Percentiles rank a stretch among this genome's conserved stretches.
Evolutionary conservation across 116 monocot genomes (phyloP).

Genomic region (Iris pallida): DNA sequence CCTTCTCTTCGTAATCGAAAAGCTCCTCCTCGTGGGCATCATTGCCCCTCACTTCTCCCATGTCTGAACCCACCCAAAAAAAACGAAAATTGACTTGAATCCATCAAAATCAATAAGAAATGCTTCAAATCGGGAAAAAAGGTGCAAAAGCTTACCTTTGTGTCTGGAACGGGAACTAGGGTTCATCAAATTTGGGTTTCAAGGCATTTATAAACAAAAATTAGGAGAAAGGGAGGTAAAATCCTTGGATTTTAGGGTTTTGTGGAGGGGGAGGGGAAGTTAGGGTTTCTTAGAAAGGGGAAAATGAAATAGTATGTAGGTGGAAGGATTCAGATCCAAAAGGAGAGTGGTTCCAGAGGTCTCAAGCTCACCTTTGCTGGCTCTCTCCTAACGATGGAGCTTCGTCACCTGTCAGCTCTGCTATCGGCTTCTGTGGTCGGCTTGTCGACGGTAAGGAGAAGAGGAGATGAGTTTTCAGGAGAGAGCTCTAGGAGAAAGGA

Average conservation of each 20-base stretch:
- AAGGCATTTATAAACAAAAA: slow-evolving; percentile 28
- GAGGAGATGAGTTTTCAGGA: too few species aligned
- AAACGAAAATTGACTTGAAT: not conserved
- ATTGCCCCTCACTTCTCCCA: slow-evolving; percentile 82
- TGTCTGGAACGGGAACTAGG: not conserved
- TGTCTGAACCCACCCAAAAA: slow-evolving; percentile 24
- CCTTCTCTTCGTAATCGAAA: slow-evolving; percentile 90
- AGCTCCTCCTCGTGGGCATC: slow-evolving; percentile 95
- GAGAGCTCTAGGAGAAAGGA: too few species aligned
- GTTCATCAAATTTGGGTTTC: not conserved
- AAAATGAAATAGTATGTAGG: too few species aligned
- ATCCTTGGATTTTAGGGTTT: slow-evolving; percentile 7
- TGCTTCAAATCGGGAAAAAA: not conserved
- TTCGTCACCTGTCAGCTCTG: too few species aligned
- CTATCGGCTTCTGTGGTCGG: too few species aligned
- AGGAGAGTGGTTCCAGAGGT: too few species aligned
- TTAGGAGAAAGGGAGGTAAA: not conserved
- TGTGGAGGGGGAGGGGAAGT: not conserved
- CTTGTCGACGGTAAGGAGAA: too few species aligned
- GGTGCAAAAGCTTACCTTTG: slow-evolving; percentile 3
- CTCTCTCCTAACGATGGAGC: too few species aligned
- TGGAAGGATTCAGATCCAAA: not conserved
- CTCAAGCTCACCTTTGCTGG: too few species aligned
- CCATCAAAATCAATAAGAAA: not conserved
- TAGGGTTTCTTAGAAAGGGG: not conserved